Base-by-base conservation (phyloP, 441 rosid genomes). In the Macaranga tanarius region DNA sequence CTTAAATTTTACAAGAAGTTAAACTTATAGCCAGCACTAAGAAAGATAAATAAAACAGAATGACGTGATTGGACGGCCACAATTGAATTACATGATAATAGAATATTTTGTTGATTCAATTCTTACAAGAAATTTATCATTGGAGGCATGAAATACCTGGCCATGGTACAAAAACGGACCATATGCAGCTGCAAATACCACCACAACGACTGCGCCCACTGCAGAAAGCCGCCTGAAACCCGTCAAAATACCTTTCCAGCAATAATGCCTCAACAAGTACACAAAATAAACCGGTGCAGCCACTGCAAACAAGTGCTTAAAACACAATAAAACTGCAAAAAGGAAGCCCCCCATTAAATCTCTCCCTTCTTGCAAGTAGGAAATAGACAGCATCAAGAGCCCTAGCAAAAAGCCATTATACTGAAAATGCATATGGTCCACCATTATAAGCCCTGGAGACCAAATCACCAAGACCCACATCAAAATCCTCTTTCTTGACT, bases 361-460 rank as follows among this genome's bases (percentile, higher is more conserved):
- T 80, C 86, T 86, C 70, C 93, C 93, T 65, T 92, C 92, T 67
- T 80, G 84, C 75, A 95, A 76, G 82, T 66, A 92, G 22, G 98
- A 95, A 80, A 95, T 79, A n/a, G 97, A 92, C 71, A 92, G 69
- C 84, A 95, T 75, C 83, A 92, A 20, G 85, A 79, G 82, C 13
- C 99, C 98, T 28, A 95, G 72, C 76, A 92, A 67, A 77, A 92
- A 92, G 16, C 97, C 99, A 74, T 95, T 95, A 65, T 95, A 95
- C 88, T 95, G 98, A 70, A 92, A 95, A 88, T 95, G 99, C 67
- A 95, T 65, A 69, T 93, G 97, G 78, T 95, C 99, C 44, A 95
- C 99, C 3, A 92, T 84, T 71, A 90, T 31, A 64, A 95, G 81
- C 69, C 85, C 92, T 3, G 99, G 98, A 15, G 93, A 95, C 98